Percentiles rank a stretch among this genome's conserved stretches.
These are phyloP conservation scores for Neofusicoccum umdonicola DNA, from an alignment of 2,329 filamentous ascomycete species.

Conservation along the genomic window DNA sequence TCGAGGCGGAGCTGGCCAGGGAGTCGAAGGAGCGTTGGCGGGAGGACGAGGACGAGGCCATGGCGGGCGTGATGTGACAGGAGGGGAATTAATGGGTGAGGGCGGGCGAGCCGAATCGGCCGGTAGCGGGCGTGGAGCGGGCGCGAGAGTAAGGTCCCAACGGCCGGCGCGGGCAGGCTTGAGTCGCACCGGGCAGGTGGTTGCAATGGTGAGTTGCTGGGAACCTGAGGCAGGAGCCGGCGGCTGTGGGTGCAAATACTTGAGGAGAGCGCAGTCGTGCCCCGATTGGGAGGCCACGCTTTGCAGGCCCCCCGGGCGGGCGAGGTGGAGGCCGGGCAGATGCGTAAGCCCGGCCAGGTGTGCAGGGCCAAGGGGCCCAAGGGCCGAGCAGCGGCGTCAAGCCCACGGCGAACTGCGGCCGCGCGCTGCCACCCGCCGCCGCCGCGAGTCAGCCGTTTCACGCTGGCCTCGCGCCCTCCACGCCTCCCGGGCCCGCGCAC, in stretches of 20 bases:
- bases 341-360: constrained; percentile 4
- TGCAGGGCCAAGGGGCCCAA: too few species aligned
- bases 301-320: constrained; percentile 2
- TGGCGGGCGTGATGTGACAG: not conserved
- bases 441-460: not conserved
- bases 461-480: not conserved
- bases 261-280: not conserved
- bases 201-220: not conserved
- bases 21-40: constrained; percentile 18
- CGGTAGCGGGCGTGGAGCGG: not conserved
- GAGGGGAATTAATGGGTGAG: not conserved
- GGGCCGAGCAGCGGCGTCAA: too few species aligned
- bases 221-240: not conserved
- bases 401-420: too few species aligned
- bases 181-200: not conserved
- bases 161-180: constrained; percentile 5
- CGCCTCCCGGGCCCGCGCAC: not conserved
- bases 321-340: not conserved
- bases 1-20: constrained; percentile 16
- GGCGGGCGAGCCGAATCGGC: not conserved
- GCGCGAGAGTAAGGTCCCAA: not conserved
- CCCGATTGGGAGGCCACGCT: not conserved
- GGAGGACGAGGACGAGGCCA: constrained; percentile 15
- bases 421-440: too few species aligned
- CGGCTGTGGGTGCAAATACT: not conserved